Conservation (phyloP, 345 rosid genomes). For the Erucastrum elatum region DNA sequence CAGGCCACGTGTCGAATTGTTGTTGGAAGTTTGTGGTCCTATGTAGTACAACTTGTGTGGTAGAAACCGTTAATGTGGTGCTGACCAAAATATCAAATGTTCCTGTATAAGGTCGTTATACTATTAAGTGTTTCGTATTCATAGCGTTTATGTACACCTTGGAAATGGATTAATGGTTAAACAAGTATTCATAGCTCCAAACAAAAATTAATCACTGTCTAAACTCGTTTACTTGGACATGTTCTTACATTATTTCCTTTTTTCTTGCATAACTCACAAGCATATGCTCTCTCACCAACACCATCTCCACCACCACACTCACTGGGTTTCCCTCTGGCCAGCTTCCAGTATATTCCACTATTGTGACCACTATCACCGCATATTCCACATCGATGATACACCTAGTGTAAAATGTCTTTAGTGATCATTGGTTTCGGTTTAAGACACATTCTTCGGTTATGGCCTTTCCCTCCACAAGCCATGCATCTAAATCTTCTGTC, state of each 20-base stretch:
- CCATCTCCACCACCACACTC: not conserved
- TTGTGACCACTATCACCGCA: conserved; percentile 73
- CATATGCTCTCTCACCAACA: conserved; percentile 37
- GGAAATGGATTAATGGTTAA: not conserved
- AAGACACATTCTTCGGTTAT: conserved; percentile 79
- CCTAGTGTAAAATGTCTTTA: conserved; percentile 35
- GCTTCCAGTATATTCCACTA: conserved; percentile 61
- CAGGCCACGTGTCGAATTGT: conserved; percentile 27
- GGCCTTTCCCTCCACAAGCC: conserved; percentile 73
- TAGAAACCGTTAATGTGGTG: not conserved
- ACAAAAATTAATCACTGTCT: conserved; percentile 13
- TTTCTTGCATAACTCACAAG: conserved; percentile 52
- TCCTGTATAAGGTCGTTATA: not conserved
- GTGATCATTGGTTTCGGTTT: conserved; percentile 38
- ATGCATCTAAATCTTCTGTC: conserved; percentile 63
- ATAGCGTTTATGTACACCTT: too few species aligned
- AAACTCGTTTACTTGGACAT: conserved; percentile 45
- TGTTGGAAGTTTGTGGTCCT: conserved; percentile 9
- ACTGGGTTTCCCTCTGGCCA: conserved; percentile 19
- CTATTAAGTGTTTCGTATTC: not conserved
- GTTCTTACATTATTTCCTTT: conserved; percentile 59
- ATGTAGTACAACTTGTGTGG: not conserved
- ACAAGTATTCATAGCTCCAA: not conserved
- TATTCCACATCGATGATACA: conserved; percentile 45
- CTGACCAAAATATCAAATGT: not conserved